Percentiles rank a stretch among this genome's conserved stretches.
Conservation (phyloP, 768 basidiomycete genomes). For the Leccinum sublutescens region DNA sequence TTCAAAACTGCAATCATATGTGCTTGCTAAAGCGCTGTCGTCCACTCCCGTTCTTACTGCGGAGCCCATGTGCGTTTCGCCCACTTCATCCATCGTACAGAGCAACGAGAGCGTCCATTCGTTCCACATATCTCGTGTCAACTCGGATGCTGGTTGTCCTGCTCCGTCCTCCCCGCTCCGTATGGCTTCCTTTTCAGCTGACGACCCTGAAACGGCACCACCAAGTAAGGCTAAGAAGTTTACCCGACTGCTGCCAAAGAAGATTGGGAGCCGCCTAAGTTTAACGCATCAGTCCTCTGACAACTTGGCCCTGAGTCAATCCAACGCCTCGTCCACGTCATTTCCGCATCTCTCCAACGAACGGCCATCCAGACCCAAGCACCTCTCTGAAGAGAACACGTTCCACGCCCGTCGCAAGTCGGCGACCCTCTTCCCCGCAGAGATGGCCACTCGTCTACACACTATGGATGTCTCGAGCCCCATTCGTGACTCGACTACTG, state of each 20-base stretch:
- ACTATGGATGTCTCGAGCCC: slow-evolving; percentile 32
- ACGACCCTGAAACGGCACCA: slow-evolving; percentile 18
- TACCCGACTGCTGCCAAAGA: slow-evolving; percentile 32
- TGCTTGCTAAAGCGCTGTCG: slow-evolving; percentile 21
- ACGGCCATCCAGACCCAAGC: slow-evolving; percentile 26
- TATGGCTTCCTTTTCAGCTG: slow-evolving; percentile 25
- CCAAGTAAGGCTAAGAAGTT: slow-evolving; percentile 28
- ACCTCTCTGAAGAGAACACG: slow-evolving; percentile 31
- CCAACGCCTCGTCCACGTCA: slow-evolving; percentile 27
- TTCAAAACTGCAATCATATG: slow-evolving; percentile 26
- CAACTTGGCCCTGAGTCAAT: slow-evolving; percentile 21
- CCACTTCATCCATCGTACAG: slow-evolving; percentile 25
- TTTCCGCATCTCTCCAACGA: slow-evolving; percentile 25
- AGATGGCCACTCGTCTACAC: slow-evolving; percentile 28
- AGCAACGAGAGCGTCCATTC: slow-evolving; percentile 30
- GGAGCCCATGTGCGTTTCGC: slow-evolving; percentile 27
- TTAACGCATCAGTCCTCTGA: slow-evolving; percentile 28
- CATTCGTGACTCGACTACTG: slow-evolving; percentile 19
- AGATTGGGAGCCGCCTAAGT: slow-evolving; percentile 29
- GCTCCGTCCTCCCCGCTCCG: slow-evolving; percentile 29
- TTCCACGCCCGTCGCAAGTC: slow-evolving; percentile 37
- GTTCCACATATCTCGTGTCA: slow-evolving; percentile 16
- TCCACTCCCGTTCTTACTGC: slow-evolving; percentile 31
- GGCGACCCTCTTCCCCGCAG: slow-evolving; percentile 31
- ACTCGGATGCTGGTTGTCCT: slow-evolving; percentile 18